These are phyloP conservation scores for Cytospora piceicola DNA, from an alignment of 2,329 filamentous ascomycete genomes.

Conservation along the genomic window DNA sequence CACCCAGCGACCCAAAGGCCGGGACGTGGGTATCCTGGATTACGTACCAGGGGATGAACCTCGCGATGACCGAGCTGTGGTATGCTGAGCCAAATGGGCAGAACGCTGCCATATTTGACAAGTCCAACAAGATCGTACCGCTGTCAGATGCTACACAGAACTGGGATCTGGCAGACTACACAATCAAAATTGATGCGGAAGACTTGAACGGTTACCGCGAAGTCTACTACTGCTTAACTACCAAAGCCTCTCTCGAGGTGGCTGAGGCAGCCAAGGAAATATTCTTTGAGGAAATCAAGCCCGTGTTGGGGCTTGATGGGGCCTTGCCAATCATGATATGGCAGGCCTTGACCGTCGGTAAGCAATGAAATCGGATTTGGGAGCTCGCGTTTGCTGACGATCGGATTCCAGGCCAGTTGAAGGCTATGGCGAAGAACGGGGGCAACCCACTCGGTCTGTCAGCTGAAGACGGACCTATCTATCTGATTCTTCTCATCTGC, in stretches of 20 bases:
- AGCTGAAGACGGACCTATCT: constrained; percentile 35
- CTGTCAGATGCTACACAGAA: constrained; percentile 37
- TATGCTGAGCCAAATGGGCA: constrained; percentile 43
- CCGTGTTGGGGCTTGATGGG: constrained; percentile 32
- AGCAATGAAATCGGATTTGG: not conserved
- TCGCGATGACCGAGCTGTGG: constrained; percentile 42
- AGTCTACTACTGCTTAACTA: constrained; percentile 33
- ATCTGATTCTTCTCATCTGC: constrained; percentile 33
- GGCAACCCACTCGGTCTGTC: constrained; percentile 45
- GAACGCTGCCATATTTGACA: constrained; percentile 42
- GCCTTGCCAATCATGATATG: constrained; percentile 39
- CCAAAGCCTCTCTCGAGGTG: constrained; percentile 33
- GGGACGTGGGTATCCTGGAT: constrained; percentile 40
- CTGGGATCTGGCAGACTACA: constrained; percentile 31
- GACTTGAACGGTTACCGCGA: constrained; percentile 34
- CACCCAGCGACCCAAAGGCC: constrained; percentile 41
- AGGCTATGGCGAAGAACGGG: constrained; percentile 43
- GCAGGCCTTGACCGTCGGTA: constrained; percentile 47
- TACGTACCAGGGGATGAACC: constrained; percentile 29
- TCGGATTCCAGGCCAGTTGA: constrained; percentile 33
- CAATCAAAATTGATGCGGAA: constrained; percentile 16
- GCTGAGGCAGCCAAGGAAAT: constrained; percentile 30
- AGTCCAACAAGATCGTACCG: constrained; percentile 41
- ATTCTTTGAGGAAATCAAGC: constrained; percentile 23
- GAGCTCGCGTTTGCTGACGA: not conserved